Evolutionary conservation across 768 basidiomycete species (phyloP).

Genomic region (Panellus pusillus): DNA sequence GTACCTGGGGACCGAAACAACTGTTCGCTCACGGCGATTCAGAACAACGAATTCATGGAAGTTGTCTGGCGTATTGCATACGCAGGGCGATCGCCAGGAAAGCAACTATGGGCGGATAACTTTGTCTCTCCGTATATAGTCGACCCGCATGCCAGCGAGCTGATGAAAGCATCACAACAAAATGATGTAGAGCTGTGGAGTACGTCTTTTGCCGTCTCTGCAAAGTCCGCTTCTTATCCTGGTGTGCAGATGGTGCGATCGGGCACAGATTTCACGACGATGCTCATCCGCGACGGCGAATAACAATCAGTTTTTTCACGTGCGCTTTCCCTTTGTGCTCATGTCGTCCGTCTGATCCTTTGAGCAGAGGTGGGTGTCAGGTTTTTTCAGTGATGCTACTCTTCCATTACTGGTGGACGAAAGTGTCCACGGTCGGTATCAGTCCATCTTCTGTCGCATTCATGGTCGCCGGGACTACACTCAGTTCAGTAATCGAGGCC

Average conservation of each 20-base stretch:
- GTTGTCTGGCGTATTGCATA: slow-evolving; percentile 36
- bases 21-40: slow-evolving; percentile 17
- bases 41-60: slow-evolving; percentile 26
- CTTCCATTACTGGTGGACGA: slow-evolving; percentile 35
- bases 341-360: background rate
- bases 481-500: slow-evolving; percentile 3
- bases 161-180: slow-evolving; percentile 24
- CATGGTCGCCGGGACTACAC: slow-evolving; percentile 20
- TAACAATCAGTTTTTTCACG: slow-evolving; percentile 14
- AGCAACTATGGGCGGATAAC: slow-evolving; percentile 22
- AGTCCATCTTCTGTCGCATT: slow-evolving; percentile 19
- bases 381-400: slow-evolving; percentile 16
- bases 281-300: slow-evolving; percentile 32
- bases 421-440: slow-evolving; percentile 33
- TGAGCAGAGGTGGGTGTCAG: slow-evolving; percentile 16
- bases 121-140: slow-evolving; percentile 1
- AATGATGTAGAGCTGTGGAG: slow-evolving; percentile 26
- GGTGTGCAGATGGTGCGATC: slow-evolving; percentile 25
- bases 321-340: slow-evolving; percentile 5
- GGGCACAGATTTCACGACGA: slow-evolving; percentile 31
- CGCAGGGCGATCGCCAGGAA: slow-evolving; percentile 27
- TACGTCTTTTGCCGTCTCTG: slow-evolving; percentile 5
- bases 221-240: background rate
- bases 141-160: slow-evolving; percentile 25
- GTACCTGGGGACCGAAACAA: slow-evolving; percentile 34